A percentile compares a stretch with the other conserved stretches of the same genome.
phyloP scores from a whole-genome alignment of 2,329 filamentous ascomycete genomes.

The Cryoendolithus antarcticus region DNA sequence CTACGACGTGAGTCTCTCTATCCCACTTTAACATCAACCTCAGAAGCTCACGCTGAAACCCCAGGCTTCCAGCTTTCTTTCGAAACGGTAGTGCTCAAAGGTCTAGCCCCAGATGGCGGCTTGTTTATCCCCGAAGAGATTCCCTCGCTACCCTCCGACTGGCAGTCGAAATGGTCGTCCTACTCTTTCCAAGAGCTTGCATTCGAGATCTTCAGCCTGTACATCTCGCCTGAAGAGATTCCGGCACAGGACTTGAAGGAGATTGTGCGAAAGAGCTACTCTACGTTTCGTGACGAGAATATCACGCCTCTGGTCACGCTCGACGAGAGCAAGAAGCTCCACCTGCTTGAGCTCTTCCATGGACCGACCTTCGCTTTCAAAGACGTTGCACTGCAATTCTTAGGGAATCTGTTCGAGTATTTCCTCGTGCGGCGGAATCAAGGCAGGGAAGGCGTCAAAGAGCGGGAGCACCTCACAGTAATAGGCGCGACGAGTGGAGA shows the following conservation, averaged over 20 bases:
- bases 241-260: constrained; percentile 64
- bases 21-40: constrained; percentile 2
- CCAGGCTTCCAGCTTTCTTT: constrained; percentile 57
- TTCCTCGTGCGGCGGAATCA: constrained; percentile 64
- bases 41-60: constrained; percentile 20
- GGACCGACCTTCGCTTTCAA: constrained; percentile 94
- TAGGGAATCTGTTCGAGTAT: constrained; percentile 93
- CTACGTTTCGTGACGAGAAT: constrained; percentile 70
- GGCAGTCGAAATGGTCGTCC: constrained; percentile 61
- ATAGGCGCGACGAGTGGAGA: constrained; percentile 79
- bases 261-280: constrained; percentile 76
- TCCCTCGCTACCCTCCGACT: constrained; percentile 50
- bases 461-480: constrained; percentile 70
- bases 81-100: constrained; percentile 82
- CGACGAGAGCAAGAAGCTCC: constrained; percentile 56
- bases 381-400: constrained; percentile 82
- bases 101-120: constrained; percentile 73
- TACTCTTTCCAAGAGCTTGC: constrained; percentile 72
- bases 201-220: constrained; percentile 73
- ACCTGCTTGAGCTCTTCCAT: constrained; percentile 90
- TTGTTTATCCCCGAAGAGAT: constrained; percentile 81
- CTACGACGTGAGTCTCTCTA: constrained; percentile 40
- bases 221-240: constrained; percentile 75
- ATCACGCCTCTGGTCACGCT: constrained; percentile 71
- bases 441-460: constrained; percentile 49